Evolutionary conservation across 257 asterid species (phyloP).

Genomic region (Fraxinus excelsior): DNA sequence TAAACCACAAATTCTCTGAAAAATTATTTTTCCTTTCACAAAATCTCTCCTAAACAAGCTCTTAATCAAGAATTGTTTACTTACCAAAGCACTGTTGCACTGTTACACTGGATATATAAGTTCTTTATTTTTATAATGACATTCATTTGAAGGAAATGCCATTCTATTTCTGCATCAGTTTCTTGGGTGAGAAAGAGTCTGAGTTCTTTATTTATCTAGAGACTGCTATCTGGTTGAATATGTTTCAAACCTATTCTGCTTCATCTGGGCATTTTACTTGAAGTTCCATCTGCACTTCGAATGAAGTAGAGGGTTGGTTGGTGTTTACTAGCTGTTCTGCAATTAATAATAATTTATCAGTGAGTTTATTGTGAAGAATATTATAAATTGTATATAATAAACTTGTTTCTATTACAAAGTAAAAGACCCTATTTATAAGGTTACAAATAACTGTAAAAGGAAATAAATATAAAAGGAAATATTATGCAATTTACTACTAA

Average conservation of each 20-base stretch:
- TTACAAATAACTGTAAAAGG: no score
- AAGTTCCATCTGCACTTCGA: not conserved
- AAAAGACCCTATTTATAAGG: no score
- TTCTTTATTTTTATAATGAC: slow-evolving; percentile 11
- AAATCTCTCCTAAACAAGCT: slow-evolving; percentile 2
- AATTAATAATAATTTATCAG: not conserved
- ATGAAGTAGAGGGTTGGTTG: slow-evolving; percentile 5
- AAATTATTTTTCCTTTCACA: not conserved
- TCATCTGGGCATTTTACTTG: not conserved
- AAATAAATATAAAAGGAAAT: no score
- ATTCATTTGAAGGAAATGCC: not conserved
- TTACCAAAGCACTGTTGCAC: slow-evolving; percentile 14
- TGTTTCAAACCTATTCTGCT: not conserved
- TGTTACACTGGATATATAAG: slow-evolving; percentile 8
- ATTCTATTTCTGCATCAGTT: not conserved
- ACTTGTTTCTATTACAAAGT: no score
- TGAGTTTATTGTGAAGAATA: not conserved
- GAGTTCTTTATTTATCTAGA: slow-evolving; percentile 5
- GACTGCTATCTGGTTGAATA: slow-evolving; percentile 2
- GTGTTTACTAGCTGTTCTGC: slow-evolving; percentile 15
- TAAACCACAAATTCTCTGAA: no score
- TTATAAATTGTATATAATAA: no score
- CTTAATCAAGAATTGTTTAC: not conserved
- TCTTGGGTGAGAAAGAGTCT: slow-evolving; percentile 6
- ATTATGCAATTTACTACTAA: no score